Evolutionary conservation across 2,329 filamentous ascomycete genomes (phyloP).

Genomic region (Massarina eburnea): DNA sequence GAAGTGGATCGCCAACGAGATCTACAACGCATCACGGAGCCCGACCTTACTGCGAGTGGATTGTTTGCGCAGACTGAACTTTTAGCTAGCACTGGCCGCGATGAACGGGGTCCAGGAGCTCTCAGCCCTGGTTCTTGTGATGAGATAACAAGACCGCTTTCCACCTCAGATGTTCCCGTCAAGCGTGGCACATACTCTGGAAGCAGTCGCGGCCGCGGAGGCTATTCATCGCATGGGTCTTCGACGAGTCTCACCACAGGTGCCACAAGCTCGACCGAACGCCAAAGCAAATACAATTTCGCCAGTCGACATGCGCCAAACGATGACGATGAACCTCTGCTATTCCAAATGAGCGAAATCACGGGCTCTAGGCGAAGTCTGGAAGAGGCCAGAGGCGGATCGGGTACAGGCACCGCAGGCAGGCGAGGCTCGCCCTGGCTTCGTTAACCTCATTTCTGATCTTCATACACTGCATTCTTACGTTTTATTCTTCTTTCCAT

Average conservation of each 20-base stretch:
- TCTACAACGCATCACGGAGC: constrained; percentile 26
- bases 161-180: constrained; percentile 31
- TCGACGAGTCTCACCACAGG: constrained; percentile 34
- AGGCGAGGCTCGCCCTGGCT: constrained; percentile 32
- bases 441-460: constrained; percentile 9
- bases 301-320: constrained; percentile 44
- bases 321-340: constrained; percentile 67
- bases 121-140: constrained; percentile 27
- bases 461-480: neutral
- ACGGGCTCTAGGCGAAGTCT: constrained; percentile 39
- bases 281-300: constrained; percentile 47
- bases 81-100: constrained; percentile 30
- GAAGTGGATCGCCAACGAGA: constrained; percentile 50
- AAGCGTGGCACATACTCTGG: constrained; percentile 28
- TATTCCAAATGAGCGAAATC: constrained; percentile 75
- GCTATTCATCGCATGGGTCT: constrained; percentile 34
- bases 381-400: constrained; percentile 38
- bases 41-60: constrained; percentile 66
- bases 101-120: constrained; percentile 11
- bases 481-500: neutral
- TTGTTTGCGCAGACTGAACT: constrained; percentile 53
- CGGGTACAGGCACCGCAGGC: constrained; percentile 26
- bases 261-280: constrained; percentile 38
- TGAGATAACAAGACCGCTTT: constrained; percentile 24
- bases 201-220: constrained; percentile 30